These are phyloP conservation scores for Climacium dendroides DNA, from an alignment of 225 moss, liverwort and hornwort genomes.

Conservation along the genomic window DNA sequence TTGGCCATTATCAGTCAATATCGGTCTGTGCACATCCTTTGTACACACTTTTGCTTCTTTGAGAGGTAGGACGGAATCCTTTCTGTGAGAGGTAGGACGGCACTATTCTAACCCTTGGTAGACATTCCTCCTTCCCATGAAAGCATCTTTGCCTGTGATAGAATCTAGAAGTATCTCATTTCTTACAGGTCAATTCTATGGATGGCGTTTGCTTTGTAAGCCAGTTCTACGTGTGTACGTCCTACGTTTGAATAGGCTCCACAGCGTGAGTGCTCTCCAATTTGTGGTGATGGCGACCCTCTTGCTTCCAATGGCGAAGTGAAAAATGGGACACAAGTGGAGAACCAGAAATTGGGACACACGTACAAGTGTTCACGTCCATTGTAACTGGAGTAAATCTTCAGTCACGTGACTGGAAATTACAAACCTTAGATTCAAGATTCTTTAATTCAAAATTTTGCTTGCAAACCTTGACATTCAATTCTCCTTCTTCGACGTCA, in stretches of 20 bases:
- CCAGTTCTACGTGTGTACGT: neutral
- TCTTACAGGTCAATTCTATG: neutral
- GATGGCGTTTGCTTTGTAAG: neutral
- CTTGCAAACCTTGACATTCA: neutral
- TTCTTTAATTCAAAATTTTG: constrained; percentile 47
- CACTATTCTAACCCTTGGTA: neutral
- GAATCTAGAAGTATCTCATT: neutral
- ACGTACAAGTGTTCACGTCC: too few relatives aligned
- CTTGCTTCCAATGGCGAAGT: neutral
- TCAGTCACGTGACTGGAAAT: neutral
- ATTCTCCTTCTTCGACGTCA: neutral
- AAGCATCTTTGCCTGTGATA: neutral
- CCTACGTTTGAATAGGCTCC: neutral
- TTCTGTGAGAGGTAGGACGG: neutral
- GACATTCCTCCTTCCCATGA: neutral
- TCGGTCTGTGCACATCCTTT: neutral
- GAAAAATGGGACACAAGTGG: too few relatives aligned
- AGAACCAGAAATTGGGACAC: neutral
- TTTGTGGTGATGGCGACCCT: neutral
- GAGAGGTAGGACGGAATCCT: neutral
- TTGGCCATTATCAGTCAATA: neutral
- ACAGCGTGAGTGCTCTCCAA: neutral
- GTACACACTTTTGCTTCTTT: too few relatives aligned
- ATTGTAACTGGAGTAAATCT: too few relatives aligned
- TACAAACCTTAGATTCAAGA: neutral